Evolutionary conservation across 73 alveolate species (phyloP).

Genomic region (Stentor roeselii): DNA sequence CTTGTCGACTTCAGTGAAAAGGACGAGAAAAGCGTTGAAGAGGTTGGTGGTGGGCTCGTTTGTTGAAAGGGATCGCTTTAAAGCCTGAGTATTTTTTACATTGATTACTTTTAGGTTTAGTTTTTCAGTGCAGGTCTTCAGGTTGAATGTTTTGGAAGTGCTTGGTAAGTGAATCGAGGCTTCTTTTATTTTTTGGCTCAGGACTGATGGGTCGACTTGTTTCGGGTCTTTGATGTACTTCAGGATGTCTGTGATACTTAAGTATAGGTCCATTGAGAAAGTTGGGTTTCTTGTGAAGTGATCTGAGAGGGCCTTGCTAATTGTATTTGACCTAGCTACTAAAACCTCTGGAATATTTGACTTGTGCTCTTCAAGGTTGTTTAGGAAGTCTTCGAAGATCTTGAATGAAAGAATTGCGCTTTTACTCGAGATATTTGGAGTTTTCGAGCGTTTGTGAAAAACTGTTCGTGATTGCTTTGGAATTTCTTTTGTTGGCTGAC

Average conservation of each 20-base stretch:
- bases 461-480: too few species aligned
- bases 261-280: not conserved
- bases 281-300: not conserved
- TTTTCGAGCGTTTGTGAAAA: too few species aligned
- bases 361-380: too few species aligned
- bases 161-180: not conserved
- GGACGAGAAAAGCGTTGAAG: not conserved
- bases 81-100: not conserved
- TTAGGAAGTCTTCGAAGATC: too few species aligned
- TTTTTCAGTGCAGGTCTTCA: too few species aligned
- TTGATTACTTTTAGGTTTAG: not conserved
- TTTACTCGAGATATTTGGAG: too few species aligned
- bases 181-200: not conserved
- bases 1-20: not conserved
- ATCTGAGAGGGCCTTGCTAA: not conserved
- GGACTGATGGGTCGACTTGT: not conserved
- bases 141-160: not conserved
- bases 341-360: too few species aligned
- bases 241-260: not conserved
- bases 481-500: too few species aligned
- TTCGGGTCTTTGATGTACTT: not conserved
- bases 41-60: not conserved
- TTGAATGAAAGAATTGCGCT: too few species aligned
- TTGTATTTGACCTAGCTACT: too few species aligned
- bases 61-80: not conserved